phyloP scores from a whole-genome alignment of 306 rosid species.

The Cucurbita argyrosperma region DNA sequence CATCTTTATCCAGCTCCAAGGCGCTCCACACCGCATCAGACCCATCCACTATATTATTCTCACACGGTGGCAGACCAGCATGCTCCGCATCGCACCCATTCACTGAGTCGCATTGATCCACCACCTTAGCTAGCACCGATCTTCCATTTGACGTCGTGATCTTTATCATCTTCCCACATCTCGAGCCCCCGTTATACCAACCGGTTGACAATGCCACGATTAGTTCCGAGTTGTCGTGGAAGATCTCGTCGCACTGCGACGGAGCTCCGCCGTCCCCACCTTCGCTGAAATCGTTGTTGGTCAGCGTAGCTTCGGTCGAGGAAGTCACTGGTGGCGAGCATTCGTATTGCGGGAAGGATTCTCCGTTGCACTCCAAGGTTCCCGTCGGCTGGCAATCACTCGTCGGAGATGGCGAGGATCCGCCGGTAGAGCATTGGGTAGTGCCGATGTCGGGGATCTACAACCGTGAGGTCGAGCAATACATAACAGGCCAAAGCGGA shows the following conservation, averaged over 20 bases:
- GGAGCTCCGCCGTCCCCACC: background rate
- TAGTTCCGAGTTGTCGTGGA: background rate
- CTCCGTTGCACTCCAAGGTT: background rate
- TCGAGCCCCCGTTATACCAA: background rate
- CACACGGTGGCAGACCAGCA: background rate
- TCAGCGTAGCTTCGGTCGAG: background rate
- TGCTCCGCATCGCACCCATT: slow-evolving; percentile 1
- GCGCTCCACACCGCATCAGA: background rate
- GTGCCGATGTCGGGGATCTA: slow-evolving; percentile 12
- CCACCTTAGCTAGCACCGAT: background rate
- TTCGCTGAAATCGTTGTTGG: background rate
- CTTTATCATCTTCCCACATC: background rate
- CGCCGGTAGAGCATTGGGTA: slow-evolving; percentile 3
- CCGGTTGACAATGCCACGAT: background rate
- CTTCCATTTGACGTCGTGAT: background rate
- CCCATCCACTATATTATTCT: background rate
- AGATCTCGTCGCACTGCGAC: background rate
- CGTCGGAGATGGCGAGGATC: background rate
- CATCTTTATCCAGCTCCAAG: background rate
- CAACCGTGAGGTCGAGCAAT: no score
- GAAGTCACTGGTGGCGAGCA: background rate
- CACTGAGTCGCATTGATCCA: slow-evolving; percentile 1
- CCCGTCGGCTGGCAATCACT: background rate
- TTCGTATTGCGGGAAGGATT: background rate
- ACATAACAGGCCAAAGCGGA: no score